Base-by-base conservation (phyloP, 2,329 filamentous ascomycete genomes). In the Stemphylium beticola region DNA sequence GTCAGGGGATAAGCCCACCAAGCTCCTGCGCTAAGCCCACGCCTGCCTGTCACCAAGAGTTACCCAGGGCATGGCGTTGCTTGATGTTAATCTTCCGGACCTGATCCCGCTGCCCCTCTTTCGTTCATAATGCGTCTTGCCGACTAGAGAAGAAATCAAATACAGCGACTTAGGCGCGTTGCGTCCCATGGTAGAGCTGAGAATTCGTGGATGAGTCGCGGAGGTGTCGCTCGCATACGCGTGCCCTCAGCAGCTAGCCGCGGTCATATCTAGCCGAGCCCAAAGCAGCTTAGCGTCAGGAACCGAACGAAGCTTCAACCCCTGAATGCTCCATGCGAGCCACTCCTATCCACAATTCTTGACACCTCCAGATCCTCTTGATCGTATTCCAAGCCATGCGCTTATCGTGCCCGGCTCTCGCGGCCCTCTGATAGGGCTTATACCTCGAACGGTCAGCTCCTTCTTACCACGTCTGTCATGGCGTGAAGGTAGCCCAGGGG, bases 21-120 rank as follows among this genome's bases (percentile, higher is more conserved):
- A 67, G 65, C 62, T 62, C 50, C 34, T 36, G 40, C 34, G 58
- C 65, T 57, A 68, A 62, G 64, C 43, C 4, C 42, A 52, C 51
- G 53, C 40, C 39, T 8, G 42, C 43, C 48, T 22, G 32, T 58
- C 36, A 57, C 24, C 56, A 58, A 55, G 55, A 54, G 38, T 47
- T 54, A 36, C n/a, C 31, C n/a, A 40, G 47, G 49, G 56, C 64
- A 66, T 69, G 66, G 68, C 66, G 42, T 64, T 68, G 62, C 63
- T 68, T 69, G 59, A 47, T 53, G 29, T 41, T 29, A 12, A 22
- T 14, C 26, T 9, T 17, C 37, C 24, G 26, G 32, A 11, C 29
- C 51, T 37, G 33, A 14, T 41, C 39, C 40, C 34, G 38, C 9
- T 14, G 26, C 12, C 14, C 37, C 10, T 29, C 14, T 26, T 50